Evolutionary conservation across 1,139 yeast species (phyloP), one percentile per base, ranked within the genome.

Genomic region (Magnusiomyces starmeri): DNA sequence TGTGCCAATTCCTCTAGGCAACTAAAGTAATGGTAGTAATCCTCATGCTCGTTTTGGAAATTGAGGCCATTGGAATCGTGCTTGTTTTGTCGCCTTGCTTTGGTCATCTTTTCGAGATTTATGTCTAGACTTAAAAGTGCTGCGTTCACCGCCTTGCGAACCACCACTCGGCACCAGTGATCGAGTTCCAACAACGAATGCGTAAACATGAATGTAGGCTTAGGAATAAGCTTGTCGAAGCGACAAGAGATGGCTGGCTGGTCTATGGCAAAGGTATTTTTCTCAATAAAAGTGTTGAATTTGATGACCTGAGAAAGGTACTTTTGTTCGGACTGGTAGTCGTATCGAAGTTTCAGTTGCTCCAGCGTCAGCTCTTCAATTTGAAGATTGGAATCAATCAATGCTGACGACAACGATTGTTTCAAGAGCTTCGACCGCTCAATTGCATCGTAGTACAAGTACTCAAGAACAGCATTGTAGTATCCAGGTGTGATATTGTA

Each of bases 161-260:
- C 37, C 3, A 25, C 29, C 20, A 25, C 22, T n/a, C 35, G 25
- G 22, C 48, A 45, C 48, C 48, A 45, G 37, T 45, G 48, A 21
- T 45, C 48, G n/a, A 45, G 48, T 16, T 45, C 48, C 6, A 45
- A 42, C 14, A 45, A 32, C n/a, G 48, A 45, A 6, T 45, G 29
- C 9, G 48, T 35, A 18, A 45, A 45, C 4, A 20, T 14, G 22
- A 45, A 45, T n/a, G 48, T 26, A 3, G 48, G 48, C 18, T 45
- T 45, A 2, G 42, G 34, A 21, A 45, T 34, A 4, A 35, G 32
- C 24, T 35, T 45, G 22, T 45, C 48, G 6, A 45, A n/a, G 14
- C 32, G 41, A 2, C 42, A 34, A 3, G 48, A 45, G 3, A 45
- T 45, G 14, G 20, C 22, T 14, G 41, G 32, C 16, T 45, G 48